These are phyloP conservation scores for Polyporus arcularius DNA, from an alignment of 768 basidiomycete species.

Conservation along the genomic window DNA sequence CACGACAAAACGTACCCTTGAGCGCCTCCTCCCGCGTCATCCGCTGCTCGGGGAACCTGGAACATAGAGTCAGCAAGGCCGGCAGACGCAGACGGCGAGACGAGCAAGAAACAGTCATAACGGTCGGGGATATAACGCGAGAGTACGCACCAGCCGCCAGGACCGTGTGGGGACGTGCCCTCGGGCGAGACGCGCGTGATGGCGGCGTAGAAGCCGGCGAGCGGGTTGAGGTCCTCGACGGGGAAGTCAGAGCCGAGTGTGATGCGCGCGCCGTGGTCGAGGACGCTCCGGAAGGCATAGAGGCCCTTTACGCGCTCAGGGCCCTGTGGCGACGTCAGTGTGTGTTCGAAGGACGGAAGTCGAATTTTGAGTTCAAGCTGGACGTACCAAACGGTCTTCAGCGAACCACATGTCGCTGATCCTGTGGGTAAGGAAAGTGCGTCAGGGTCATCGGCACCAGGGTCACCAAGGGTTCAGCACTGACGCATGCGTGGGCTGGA, in stretches of 20 bases:
- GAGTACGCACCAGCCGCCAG: constrained; percentile 71
- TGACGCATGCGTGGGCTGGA: constrained; percentile 89
- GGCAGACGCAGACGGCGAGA: constrained; percentile 3
- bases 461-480: too few species aligned
- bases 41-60: constrained; percentile 82
- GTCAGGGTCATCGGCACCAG: too few species aligned
- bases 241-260: constrained; percentile 90
- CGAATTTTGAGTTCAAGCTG: background rate
- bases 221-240: constrained; percentile 84
- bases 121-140: background rate
- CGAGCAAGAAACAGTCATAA: too few species aligned
- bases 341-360: constrained; percentile 6
- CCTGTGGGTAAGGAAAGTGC: too few species aligned
- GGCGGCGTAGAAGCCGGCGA: constrained; percentile 87
- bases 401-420: constrained; percentile 92
- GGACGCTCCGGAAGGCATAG: constrained; percentile 82
- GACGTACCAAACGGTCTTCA: constrained; percentile 71
- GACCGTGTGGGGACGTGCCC: constrained; percentile 80
- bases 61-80: background rate
- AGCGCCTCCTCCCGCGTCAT: constrained; percentile 78
- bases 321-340: constrained; percentile 47
- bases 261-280: constrained; percentile 65
- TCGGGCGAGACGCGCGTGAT: constrained; percentile 69
- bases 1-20: constrained; percentile 45
- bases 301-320: constrained; percentile 80